These are phyloP conservation scores for Solanum megistacrolobum DNA, from an alignment of 257 asterid genomes.

Conservation along the genomic window DNA sequence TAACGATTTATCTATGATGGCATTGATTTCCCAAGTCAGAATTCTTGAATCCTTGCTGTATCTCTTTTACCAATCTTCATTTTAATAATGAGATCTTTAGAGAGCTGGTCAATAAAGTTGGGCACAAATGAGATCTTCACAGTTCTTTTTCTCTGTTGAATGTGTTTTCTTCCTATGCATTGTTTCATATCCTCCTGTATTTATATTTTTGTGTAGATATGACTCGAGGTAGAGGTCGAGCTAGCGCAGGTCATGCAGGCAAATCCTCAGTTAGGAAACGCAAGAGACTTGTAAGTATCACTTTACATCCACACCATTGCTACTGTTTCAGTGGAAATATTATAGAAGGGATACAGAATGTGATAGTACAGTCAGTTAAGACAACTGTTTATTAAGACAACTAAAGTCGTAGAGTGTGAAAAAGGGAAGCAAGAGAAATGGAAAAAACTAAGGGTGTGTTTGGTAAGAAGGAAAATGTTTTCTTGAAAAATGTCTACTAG, in stretches of 20 bases:
- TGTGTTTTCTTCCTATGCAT: background rate
- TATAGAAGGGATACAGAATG: background rate
- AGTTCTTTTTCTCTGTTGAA: background rate
- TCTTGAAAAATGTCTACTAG: too few species aligned
- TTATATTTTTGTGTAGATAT: background rate
- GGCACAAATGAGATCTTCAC: background rate
- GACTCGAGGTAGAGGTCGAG: background rate
- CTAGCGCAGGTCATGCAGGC: background rate
- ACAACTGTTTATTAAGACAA: background rate
- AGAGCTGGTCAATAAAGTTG: too few species aligned
- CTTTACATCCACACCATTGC: background rate
- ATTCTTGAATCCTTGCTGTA: too few species aligned
- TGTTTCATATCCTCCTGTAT: background rate
- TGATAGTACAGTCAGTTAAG: background rate
- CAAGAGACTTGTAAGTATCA: background rate
- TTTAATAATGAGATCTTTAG: too few species aligned
- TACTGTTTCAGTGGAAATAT: background rate
- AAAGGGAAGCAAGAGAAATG: slow-evolving; percentile 1
- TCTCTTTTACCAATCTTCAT: too few species aligned
- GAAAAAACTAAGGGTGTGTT: background rate
- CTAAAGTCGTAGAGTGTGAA: background rate
- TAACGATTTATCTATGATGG: background rate
- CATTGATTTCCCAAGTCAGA: too few species aligned
- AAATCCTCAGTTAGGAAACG: background rate
- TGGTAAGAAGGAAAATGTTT: too few species aligned